Percentiles rank a stretch among this genome's conserved stretches.
phyloP scores from a whole-genome alignment of 2,329 filamentous ascomycete genomes.

The Claviceps paspali region DNA sequence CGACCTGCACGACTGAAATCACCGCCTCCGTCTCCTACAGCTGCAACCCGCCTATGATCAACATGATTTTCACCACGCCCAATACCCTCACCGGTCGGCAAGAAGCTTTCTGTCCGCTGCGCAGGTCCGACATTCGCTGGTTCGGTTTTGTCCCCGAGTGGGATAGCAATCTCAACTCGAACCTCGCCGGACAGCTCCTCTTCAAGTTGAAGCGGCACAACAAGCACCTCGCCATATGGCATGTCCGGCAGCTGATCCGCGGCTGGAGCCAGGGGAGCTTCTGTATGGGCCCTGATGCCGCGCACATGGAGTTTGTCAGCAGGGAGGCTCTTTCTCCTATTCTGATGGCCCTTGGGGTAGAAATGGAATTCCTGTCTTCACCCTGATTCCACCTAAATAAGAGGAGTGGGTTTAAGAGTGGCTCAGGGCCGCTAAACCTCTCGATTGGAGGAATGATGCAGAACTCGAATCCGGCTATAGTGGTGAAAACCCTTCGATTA shows the following conservation, averaged over 20 bases:
- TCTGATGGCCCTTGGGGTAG: conserved; percentile 12
- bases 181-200: conserved; percentile 11
- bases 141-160: conserved; percentile 12
- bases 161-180: conserved; percentile 6
- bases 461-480: too few relatives aligned
- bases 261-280: conserved; percentile 14
- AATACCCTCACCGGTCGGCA: conserved; percentile 9
- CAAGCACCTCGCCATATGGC: conserved; percentile 18
- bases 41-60: conserved; percentile 14
- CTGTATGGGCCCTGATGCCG: conserved; percentile 9
- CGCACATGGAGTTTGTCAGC: conserved; percentile 12
- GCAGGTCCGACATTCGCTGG: conserved; percentile 14
- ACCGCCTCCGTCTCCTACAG: conserved; percentile 14
- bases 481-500: too few relatives aligned
- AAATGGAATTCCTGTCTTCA: too few relatives aligned
- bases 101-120: conserved; percentile 13
- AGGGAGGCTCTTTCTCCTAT: conserved; percentile 9
- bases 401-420: too few relatives aligned
- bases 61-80: conserved; percentile 13
- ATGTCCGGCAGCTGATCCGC: conserved; percentile 11
- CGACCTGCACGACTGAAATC: conserved; percentile 9
- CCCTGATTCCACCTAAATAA: too few relatives aligned
- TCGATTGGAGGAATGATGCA: too few relatives aligned
- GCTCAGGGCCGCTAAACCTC: too few relatives aligned
- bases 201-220: conserved; percentile 16